Percentiles rank a stretch among this genome's conserved stretches.
These are phyloP conservation scores for Porogramme epimiltina DNA, from an alignment of 1,284 basidiomycete species.

Conservation along the genomic window DNA sequence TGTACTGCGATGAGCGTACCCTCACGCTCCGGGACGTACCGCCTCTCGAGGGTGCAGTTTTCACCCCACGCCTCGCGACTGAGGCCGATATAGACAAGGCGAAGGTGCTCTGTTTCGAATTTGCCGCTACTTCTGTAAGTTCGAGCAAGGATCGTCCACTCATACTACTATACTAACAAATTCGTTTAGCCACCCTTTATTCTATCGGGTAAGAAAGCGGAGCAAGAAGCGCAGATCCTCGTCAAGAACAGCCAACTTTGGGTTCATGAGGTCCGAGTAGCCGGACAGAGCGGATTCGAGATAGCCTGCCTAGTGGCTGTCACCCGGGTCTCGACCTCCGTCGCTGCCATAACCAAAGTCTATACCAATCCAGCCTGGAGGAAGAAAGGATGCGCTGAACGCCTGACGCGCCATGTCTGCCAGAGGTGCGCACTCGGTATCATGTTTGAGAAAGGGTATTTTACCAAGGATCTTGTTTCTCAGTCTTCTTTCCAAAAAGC, in stretches of 20 bases:
- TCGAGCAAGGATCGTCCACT: too few relatives aligned
- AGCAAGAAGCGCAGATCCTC: conserved; percentile 51
- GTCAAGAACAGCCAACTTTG: conserved; percentile 54
- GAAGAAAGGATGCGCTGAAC: conserved; percentile 54
- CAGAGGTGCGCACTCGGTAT: conserved; percentile 39
- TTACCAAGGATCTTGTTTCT: conserved; percentile 2
- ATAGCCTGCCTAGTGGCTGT: conserved; percentile 68
- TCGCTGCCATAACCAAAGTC: conserved; percentile 68
- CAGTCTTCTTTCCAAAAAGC: conserved; percentile 39
- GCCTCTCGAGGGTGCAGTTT: conserved; percentile 29
- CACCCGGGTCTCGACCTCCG: conserved; percentile 54
- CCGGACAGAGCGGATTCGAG: conserved; percentile 27
- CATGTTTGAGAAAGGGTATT: background rate
- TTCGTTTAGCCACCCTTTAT: conserved; percentile 51
- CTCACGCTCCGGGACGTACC: conserved; percentile 35
- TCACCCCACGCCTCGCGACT: conserved; percentile 45
- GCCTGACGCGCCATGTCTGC: conserved; percentile 55
- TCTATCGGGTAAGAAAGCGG: conserved; percentile 43
- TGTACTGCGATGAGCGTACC: conserved; percentile 50
- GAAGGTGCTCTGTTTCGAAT: conserved; percentile 52
- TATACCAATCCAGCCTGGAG: conserved; percentile 56
- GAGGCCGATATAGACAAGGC: conserved; percentile 44
- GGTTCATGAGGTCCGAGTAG: conserved; percentile 51
- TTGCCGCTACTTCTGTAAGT: conserved; percentile 60
- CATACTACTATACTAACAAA: background rate